These are phyloP conservation scores for Chaetothyriales sp. DNA, from an alignment of 2,329 filamentous ascomycete genomes.

Conservation along the genomic window DNA sequence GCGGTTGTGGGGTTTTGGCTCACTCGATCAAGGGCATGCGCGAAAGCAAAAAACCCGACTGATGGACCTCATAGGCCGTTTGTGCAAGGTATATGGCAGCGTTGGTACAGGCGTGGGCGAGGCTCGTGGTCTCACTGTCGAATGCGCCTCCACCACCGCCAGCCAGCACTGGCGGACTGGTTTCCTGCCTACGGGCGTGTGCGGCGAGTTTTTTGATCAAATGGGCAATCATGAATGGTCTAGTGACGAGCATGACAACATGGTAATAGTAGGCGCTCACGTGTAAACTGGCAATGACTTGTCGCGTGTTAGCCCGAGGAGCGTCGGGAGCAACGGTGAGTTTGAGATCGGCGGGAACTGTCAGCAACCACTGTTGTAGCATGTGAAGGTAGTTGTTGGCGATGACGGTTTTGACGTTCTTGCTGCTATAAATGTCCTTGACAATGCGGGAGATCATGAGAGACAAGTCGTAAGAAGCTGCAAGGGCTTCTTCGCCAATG, in stretches of 20 bases:
- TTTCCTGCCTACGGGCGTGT: background rate
- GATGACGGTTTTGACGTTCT: background rate
- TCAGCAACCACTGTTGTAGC: slow-evolving; percentile 1
- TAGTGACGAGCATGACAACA: slow-evolving; percentile 43
- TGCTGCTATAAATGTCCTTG: background rate
- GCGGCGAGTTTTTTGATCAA: slow-evolving; percentile 23
- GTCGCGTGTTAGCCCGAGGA: slow-evolving; percentile 17
- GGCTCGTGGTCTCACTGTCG: slow-evolving; percentile 11
- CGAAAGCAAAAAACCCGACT: slow-evolving; percentile 32
- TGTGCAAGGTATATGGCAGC: slow-evolving; percentile 43
- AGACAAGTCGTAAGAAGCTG: background rate
- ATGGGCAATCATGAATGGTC: slow-evolving; percentile 41
- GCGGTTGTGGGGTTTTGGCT: slow-evolving; percentile 26
- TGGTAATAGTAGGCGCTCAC: slow-evolving; percentile 48
- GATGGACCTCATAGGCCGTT: slow-evolving; percentile 38
- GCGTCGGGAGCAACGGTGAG: slow-evolving; percentile 9
- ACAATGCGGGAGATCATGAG: background rate
- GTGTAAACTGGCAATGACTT: slow-evolving; percentile 38
- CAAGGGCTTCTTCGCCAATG: background rate
- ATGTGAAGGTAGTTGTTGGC: background rate
- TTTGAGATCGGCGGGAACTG: slow-evolving; percentile 19
- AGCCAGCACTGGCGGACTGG: slow-evolving; percentile 6
- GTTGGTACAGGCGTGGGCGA: slow-evolving; percentile 43
- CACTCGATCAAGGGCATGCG: slow-evolving; percentile 42
- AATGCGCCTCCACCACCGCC: background rate